A percentile compares a stretch with the other conserved stretches of the same genome.
Conservation (phyloP, 345 rosid species). For the Ceriops decandra region DNA sequence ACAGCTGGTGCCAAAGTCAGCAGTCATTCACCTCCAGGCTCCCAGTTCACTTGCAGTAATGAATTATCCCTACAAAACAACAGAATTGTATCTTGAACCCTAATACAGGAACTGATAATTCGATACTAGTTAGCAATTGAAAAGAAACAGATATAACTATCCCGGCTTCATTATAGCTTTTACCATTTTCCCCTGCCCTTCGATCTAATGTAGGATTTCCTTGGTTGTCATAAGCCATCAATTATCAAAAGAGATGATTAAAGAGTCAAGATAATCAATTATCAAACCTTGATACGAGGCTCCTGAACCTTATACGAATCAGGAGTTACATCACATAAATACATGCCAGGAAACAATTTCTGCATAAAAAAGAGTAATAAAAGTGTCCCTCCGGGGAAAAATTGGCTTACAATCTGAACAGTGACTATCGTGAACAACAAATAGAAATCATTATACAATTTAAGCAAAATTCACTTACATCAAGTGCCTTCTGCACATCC, state of each 20-base stretch:
- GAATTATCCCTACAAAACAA: slow-evolving; percentile 10
- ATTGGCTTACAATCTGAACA: background rate
- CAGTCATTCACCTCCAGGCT: slow-evolving; percentile 12
- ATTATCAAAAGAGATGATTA: background rate
- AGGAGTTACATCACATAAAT: slow-evolving; percentile 17
- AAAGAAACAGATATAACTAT: too few species aligned
- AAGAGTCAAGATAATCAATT: background rate
- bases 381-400: background rate
- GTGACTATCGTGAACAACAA: too few species aligned
- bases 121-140: too few species aligned
- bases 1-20: slow-evolving; percentile 2
- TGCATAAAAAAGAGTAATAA: slow-evolving; percentile 11
- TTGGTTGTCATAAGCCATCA: background rate
- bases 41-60: background rate
- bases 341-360: slow-evolving; percentile 25
- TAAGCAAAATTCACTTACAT: slow-evolving; percentile 8
- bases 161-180: too few species aligned
- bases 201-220: too few species aligned
- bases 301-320: slow-evolving; percentile 23
- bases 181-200: too few species aligned
- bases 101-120: too few species aligned
- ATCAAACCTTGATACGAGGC: slow-evolving; percentile 17
- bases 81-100: slow-evolving; percentile 4
- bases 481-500: slow-evolving; percentile 26
- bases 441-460: too few species aligned